Evolutionary conservation across 2,329 filamentous ascomycete genomes (phyloP).

Genomic region (Pestalotiopsis fici): DNA sequence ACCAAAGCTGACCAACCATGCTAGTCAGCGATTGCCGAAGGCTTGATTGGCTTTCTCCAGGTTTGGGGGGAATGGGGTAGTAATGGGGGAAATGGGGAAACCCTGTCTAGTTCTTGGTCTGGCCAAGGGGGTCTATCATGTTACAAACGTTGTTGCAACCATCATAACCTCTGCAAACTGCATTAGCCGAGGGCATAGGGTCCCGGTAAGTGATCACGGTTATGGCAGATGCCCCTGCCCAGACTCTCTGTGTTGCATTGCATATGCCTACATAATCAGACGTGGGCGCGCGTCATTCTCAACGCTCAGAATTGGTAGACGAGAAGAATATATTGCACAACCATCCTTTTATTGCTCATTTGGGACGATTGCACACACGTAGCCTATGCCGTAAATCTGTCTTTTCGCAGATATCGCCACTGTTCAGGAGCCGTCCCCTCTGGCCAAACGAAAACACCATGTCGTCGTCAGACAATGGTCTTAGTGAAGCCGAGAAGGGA

Average conservation of each 20-base stretch:
- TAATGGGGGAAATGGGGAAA: neutral
- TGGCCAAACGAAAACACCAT: neutral
- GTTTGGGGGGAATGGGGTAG: neutral
- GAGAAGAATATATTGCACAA: neutral
- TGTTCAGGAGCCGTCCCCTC: neutral
- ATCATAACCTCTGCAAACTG: neutral
- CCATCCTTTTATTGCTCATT: neutral
- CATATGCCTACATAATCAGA: neutral
- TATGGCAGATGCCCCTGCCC: neutral
- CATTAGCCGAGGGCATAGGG: neutral
- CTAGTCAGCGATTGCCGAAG: neutral
- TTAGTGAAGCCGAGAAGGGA: neutral
- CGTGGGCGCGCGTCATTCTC: neutral
- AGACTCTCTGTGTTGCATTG: neutral
- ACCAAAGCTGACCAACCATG: neutral
- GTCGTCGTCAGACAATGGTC: neutral
- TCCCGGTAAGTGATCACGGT: neutral
- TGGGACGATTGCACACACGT: no score
- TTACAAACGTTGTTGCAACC: neutral
- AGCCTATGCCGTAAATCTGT: no score
- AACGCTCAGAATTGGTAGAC: neutral
- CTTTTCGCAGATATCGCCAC: neutral
- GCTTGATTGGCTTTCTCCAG: neutral
- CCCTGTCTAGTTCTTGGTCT: neutral
- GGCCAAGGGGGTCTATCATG: neutral